phyloP scores from a whole-genome alignment of 1,139 yeast species.

The Debaryomycetaceae sp. region DNA sequence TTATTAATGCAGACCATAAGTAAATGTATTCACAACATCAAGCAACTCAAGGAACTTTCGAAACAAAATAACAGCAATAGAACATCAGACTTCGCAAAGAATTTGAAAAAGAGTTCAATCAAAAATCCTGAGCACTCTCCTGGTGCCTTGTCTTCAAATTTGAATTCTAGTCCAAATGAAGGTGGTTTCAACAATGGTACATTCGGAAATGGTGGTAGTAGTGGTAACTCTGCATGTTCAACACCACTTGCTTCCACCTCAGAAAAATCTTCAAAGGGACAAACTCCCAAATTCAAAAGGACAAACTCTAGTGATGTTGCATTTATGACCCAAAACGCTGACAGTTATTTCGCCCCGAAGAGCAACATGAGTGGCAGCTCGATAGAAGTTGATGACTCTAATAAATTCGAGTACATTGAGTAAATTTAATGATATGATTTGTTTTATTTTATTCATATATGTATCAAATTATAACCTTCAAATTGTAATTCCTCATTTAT shows the following conservation, averaged over 20 bases:
- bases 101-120: conserved; percentile 37
- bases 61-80: conserved; percentile 46
- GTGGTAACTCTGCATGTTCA: conserved; percentile 6
- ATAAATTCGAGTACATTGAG: conserved; percentile 5
- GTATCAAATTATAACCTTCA: neutral
- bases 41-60: conserved; percentile 54
- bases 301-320: conserved; percentile 26
- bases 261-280: conserved; percentile 2
- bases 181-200: conserved; percentile 8
- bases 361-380: conserved; percentile 1
- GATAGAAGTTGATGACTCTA: conserved; percentile 4
- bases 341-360: conserved; percentile 15
- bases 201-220: conserved; percentile 10
- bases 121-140: conserved; percentile 22
- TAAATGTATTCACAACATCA: conserved; percentile 72
- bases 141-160: conserved; percentile 12
- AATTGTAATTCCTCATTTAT: neutral
- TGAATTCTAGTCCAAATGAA: conserved; percentile 16
- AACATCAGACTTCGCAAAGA: conserved; percentile 47
- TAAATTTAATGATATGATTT: neutral
- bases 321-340: conserved; percentile 14
- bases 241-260: conserved; percentile 11
- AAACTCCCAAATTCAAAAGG: conserved; percentile 21
- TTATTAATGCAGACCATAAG: conserved; percentile 78
- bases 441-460: neutral